A percentile compares a stretch with the other conserved stretches of the same genome.
These are phyloP conservation scores for Cantharellus cinnabarinus DNA, from an alignment of 768 basidiomycete genomes.

Conservation along the genomic window DNA sequence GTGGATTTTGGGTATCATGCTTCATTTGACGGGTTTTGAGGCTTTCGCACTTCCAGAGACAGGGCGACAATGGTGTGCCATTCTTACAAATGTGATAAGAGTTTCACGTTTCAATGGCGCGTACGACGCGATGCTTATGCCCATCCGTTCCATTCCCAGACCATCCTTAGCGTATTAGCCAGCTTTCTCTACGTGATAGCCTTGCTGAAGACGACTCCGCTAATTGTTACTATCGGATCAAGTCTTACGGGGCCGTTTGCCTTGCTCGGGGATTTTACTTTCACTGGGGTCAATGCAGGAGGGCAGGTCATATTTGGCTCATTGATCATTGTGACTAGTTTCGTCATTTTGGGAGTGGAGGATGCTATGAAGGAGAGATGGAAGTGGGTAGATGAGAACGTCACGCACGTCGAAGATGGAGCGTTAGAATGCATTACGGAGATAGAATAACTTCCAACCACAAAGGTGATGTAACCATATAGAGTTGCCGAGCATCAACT, in stretches of 20 bases:
- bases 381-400: neutral
- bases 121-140: neutral
- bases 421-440: too few relatives aligned
- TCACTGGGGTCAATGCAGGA: slow-evolving; percentile 29
- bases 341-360: slow-evolving; percentile 41
- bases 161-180: slow-evolving; percentile 62
- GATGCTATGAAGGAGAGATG: neutral
- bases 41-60: slow-evolving; percentile 45
- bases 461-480: too few relatives aligned
- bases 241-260: slow-evolving; percentile 88
- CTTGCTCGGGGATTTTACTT: slow-evolving; percentile 55
- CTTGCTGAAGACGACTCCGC: slow-evolving; percentile 91
- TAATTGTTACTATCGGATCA: slow-evolving; percentile 82
- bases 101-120: slow-evolving; percentile 1
- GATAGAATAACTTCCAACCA: too few relatives aligned
- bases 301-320: slow-evolving; percentile 54
- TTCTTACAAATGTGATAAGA: slow-evolving; percentile 33
- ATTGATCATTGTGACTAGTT: slow-evolving; percentile 50
- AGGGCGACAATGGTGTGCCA: slow-evolving; percentile 25
- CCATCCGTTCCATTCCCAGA: slow-evolving; percentile 23
- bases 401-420: too few relatives aligned
- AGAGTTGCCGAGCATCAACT: too few relatives aligned
- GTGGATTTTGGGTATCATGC: slow-evolving; percentile 58
- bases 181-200: slow-evolving; percentile 76
- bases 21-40: slow-evolving; percentile 58